Evolutionary conservation across 345 rosid species (phyloP).

Genomic region (Populus davidiana): DNA sequence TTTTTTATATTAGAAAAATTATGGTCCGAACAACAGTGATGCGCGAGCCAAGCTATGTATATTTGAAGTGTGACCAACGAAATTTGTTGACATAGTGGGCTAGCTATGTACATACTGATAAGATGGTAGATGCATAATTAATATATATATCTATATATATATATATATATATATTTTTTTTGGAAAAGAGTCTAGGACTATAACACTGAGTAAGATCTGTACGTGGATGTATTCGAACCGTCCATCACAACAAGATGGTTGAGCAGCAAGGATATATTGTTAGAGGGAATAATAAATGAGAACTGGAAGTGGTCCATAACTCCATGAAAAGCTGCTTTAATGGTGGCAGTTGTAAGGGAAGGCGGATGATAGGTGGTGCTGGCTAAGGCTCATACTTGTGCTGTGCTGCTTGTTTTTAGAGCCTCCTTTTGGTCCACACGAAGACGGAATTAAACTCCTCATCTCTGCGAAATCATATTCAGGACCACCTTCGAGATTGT

Average conservation of each 20-base stretch:
- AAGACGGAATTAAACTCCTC: background rate
- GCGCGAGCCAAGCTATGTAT: too few species aligned
- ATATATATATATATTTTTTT: too few species aligned
- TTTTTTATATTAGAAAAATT: too few species aligned
- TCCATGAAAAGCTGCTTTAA: constrained; percentile 2
- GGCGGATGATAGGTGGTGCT: background rate
- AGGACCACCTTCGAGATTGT: background rate
- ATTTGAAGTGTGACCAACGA: too few species aligned
- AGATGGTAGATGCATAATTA: background rate
- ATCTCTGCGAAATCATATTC: background rate
- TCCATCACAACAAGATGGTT: constrained; percentile 13
- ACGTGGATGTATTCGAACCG: background rate
- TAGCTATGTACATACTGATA: background rate
- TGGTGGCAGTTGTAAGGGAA: background rate
- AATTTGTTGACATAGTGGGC: background rate
- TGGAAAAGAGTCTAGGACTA: background rate
- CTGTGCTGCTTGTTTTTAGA: too few species aligned
- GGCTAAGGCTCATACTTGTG: too few species aligned
- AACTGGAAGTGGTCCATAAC: constrained; percentile 16
- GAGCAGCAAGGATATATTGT: background rate
- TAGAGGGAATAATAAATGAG: constrained; percentile 21
- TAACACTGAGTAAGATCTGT: background rate
- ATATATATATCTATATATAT: too few species aligned
- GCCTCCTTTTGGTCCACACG: background rate
- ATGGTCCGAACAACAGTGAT: too few species aligned